Evolutionary conservation across 2,329 filamentous ascomycete genomes (phyloP).

Genomic region (Ceratocystis alfenasii): DNA sequence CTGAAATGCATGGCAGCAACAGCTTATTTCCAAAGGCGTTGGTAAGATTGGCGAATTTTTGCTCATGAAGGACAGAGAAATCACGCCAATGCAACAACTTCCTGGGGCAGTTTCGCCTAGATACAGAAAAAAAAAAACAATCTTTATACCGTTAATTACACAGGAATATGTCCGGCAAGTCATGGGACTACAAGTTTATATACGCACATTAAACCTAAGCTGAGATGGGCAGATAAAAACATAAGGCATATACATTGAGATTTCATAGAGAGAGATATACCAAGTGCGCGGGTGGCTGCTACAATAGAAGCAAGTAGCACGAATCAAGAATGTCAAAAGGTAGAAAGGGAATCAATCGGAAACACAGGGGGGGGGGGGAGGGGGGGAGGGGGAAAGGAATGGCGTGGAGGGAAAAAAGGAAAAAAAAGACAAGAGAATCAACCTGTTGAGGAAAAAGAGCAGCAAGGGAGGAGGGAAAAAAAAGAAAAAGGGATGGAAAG

Average conservation of each 20-base stretch:
- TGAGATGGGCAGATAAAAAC: background rate
- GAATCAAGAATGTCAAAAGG: background rate
- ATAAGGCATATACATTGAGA: background rate
- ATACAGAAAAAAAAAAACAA: too few relatives aligned
- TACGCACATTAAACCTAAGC: background rate
- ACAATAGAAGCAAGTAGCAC: conserved; percentile 1
- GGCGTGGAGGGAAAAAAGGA: background rate
- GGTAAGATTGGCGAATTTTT: too few relatives aligned
- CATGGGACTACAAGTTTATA: background rate
- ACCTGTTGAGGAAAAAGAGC: background rate
- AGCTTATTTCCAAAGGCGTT: too few relatives aligned
- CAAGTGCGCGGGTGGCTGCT: background rate
- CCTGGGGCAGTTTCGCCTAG: too few relatives aligned
- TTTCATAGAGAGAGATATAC: background rate
- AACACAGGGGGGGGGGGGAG: background rate
- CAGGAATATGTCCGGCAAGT: background rate
- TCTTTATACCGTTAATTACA: too few relatives aligned
- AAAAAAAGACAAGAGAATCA: background rate
- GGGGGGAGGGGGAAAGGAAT: background rate
- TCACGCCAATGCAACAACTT: too few relatives aligned
- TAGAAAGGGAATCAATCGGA: conserved; percentile 6
- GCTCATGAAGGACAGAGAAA: too few relatives aligned
- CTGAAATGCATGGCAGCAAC: too few relatives aligned
- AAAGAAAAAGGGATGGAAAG: conserved; percentile 9
- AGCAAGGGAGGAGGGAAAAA: background rate